These are phyloP conservation scores for Beauveria bassiana DNA, from an alignment of 2,329 filamentous ascomycete species.

Conservation along the genomic window DNA sequence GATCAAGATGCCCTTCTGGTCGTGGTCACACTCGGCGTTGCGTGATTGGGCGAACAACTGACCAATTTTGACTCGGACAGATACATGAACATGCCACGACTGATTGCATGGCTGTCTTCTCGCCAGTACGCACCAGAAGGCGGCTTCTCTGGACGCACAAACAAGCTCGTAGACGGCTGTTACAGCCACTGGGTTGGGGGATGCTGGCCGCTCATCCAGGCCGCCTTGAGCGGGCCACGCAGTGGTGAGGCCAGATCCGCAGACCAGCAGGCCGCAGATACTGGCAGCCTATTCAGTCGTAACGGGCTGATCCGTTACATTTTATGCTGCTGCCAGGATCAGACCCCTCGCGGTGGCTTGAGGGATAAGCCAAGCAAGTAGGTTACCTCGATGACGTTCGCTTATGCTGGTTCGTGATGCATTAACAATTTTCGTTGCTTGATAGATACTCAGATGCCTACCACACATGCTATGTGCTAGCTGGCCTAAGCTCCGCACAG, in stretches of 20 bases:
- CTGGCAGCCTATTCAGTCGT: conserved; percentile 62
- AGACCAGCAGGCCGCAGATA: conserved; percentile 24
- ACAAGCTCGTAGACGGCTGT: conserved; percentile 96
- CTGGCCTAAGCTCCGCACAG: conserved; percentile 76
- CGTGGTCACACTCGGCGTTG: not conserved
- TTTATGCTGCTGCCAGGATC: conserved; percentile 76
- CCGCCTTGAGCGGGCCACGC: conserved; percentile 54
- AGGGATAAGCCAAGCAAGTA: conserved; percentile 90
- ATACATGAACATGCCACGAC: conserved; percentile 65
- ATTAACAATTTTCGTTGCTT: not conserved
- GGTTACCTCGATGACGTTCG: conserved; percentile 27
- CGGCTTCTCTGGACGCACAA: conserved; percentile 87
- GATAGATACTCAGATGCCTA: conserved; percentile 72
- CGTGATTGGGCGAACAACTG: conserved; percentile 15
- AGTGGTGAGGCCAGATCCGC: conserved; percentile 21
- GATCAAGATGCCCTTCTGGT: not conserved
- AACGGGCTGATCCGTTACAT: conserved; percentile 86
- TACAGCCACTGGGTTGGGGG: conserved; percentile 97
- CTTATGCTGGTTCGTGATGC: conserved; percentile 9
- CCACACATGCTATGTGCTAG: conserved; percentile 86
- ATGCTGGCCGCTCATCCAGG: conserved; percentile 88
- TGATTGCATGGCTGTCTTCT: conserved; percentile 82
- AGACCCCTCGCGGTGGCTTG: conserved; percentile 64
- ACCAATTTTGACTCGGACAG: conserved; percentile 33
- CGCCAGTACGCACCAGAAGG: conserved; percentile 88